phyloP scores from a whole-genome alignment of 352 stramenopile species.

The Lagenidium giganteum region DNA sequence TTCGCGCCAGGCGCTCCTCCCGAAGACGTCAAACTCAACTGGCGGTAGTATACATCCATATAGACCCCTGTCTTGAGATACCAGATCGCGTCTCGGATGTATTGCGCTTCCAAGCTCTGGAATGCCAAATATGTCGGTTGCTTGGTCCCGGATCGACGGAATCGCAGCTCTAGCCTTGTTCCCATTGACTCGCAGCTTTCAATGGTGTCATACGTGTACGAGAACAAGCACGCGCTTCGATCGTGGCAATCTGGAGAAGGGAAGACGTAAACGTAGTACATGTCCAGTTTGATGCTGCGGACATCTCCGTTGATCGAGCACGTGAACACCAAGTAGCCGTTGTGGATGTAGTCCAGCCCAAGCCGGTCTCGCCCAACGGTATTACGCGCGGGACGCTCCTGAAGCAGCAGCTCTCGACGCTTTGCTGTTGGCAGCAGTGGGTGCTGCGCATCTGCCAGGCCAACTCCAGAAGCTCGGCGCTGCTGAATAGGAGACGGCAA shows the following conservation, averaged over 20 bases:
- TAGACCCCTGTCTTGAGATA: constrained; percentile 45
- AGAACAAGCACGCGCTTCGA: constrained; percentile 64
- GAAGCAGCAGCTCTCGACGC: constrained; percentile 42
- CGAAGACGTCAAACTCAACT: constrained; percentile 6
- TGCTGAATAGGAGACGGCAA: constrained; percentile 66
- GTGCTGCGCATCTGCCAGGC: constrained; percentile 1
- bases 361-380: constrained; percentile 37
- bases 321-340: constrained; percentile 41
- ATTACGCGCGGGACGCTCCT: constrained; percentile 45
- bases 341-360: constrained; percentile 46
- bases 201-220: constrained; percentile 52
- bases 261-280: constrained; percentile 46
- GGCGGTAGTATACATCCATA: constrained; percentile 24
- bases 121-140: constrained; percentile 55
- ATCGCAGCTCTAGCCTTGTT: constrained; percentile 48
- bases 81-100: constrained; percentile 65
- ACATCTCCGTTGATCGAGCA: constrained; percentile 56
- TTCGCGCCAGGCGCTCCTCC: not conserved
- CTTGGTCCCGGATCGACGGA: constrained; percentile 39
- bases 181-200: constrained; percentile 38
- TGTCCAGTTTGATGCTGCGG: constrained; percentile 44
- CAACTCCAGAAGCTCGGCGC: constrained; percentile 21
- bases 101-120: constrained; percentile 44
- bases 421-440: constrained; percentile 24
- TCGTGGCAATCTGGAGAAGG: constrained; percentile 49